Evolutionary conservation across 345 rosid species (phyloP).

Genomic region (Aegle marmelos): DNA sequence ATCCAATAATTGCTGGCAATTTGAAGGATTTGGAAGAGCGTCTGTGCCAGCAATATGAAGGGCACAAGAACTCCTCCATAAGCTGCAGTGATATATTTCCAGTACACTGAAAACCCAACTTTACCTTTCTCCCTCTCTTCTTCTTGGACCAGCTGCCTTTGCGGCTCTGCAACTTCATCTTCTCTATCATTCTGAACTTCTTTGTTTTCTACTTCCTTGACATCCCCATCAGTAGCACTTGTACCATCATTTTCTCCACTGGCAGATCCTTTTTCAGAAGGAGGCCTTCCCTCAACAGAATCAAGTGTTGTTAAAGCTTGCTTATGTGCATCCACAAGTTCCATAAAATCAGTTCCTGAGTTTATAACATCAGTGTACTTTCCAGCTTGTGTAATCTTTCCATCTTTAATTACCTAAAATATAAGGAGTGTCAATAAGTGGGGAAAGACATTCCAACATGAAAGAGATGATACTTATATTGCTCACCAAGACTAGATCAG

Average conservation of each 20-base stretch:
- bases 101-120: slow-evolving; percentile 62
- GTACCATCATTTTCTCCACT: slow-evolving; percentile 20
- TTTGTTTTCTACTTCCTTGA: slow-evolving; percentile 23
- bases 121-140: slow-evolving; percentile 86
- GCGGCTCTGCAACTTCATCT: slow-evolving; percentile 33
- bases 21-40: slow-evolving; percentile 52
- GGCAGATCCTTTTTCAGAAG: slow-evolving; percentile 21
- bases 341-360: slow-evolving; percentile 40
- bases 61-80: slow-evolving; percentile 70
- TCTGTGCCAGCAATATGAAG: slow-evolving; percentile 47
- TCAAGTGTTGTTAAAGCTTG: slow-evolving; percentile 53
- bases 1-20: slow-evolving; percentile 83
- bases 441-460: not conserved
- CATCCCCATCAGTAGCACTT: not conserved
- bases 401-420: slow-evolving; percentile 78
- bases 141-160: slow-evolving; percentile 73
- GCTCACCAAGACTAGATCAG: slow-evolving; percentile 73
- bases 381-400: slow-evolving; percentile 68
- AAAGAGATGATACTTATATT: not conserved
- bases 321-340: slow-evolving; percentile 69
- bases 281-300: slow-evolving; percentile 23
- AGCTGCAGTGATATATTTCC: slow-evolving; percentile 58
- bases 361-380: slow-evolving; percentile 59
- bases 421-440: not conserved
- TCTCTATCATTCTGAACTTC: slow-evolving; percentile 30